Evolutionary conservation across 1,284 basidiomycete species (phyloP).

Genomic region (Chalciporus sp.): DNA sequence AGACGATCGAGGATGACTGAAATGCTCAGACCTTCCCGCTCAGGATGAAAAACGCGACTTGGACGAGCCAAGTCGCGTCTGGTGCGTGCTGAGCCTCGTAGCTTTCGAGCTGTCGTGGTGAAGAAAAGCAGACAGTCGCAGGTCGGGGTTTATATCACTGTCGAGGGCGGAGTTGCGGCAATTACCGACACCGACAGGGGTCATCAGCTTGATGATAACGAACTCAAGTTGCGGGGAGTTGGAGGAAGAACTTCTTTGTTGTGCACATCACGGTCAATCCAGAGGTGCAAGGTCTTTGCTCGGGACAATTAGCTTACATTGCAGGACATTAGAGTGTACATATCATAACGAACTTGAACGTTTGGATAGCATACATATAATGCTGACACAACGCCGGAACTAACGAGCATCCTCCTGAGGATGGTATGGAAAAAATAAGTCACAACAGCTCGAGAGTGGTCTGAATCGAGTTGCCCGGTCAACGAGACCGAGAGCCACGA

Average conservation of each 20-base stretch:
- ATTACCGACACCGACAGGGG: too few species aligned
- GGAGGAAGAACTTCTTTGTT: too few species aligned
- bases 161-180: too few species aligned
- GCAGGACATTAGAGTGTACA: too few species aligned
- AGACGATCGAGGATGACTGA: conserved; percentile 51
- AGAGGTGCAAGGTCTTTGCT: too few species aligned
- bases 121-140: background rate
- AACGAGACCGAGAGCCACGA: conserved; percentile 44
- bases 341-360: too few species aligned
- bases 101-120: conserved; percentile 49
- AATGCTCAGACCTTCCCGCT: conserved; percentile 69
- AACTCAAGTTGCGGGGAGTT: too few species aligned
- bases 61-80: conserved; percentile 18
- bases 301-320: too few species aligned
- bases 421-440: conserved; percentile 21
- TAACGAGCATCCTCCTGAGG: conserved; percentile 20
- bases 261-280: too few species aligned
- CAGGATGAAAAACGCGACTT: conserved; percentile 38
- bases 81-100: conserved; percentile 54
- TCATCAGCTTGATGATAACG: too few species aligned
- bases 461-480: conserved; percentile 55
- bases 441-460: conserved; percentile 55
- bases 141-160: too few species aligned
- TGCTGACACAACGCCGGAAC: conserved; percentile 1
- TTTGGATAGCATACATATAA: too few species aligned